Percentiles rank a stretch among this genome's conserved stretches.
Conservation (phyloP, 1,284 basidiomycete genomes). For the Pseudozyma tsukubaensis region DNA sequence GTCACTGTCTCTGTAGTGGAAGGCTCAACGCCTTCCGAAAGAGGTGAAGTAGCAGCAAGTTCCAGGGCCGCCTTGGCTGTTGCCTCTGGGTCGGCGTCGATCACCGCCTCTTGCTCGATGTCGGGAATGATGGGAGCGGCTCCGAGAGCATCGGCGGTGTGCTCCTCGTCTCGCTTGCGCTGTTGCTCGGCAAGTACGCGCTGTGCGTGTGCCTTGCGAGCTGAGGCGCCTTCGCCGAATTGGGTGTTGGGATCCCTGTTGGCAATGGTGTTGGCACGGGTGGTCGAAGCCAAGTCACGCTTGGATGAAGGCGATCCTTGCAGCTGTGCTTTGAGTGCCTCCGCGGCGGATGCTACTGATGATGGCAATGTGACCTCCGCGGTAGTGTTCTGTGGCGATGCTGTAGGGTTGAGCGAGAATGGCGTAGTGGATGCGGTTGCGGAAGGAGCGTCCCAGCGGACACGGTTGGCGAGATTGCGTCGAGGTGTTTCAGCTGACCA, state of each 20-base stretch:
- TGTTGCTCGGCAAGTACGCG: slow-evolving; percentile 52
- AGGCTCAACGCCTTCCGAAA: neutral
- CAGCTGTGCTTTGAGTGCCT: slow-evolving; percentile 21
- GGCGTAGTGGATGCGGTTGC: slow-evolving; percentile 14
- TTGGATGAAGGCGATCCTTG: slow-evolving; percentile 24
- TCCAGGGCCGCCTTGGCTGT: slow-evolving; percentile 23
- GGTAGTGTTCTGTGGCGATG: slow-evolving; percentile 17
- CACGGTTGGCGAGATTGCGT: slow-evolving; percentile 46
- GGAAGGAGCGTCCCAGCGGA: slow-evolving; percentile 52
- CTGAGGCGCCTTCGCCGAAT: slow-evolving; percentile 39
- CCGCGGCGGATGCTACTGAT: slow-evolving; percentile 9
- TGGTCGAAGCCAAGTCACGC: slow-evolving; percentile 24
- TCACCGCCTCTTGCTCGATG: slow-evolving; percentile 9
- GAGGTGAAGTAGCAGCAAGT: slow-evolving; percentile 4
- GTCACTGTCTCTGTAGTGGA: neutral
- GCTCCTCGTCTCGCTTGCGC: slow-evolving; percentile 36
- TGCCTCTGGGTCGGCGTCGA: slow-evolving; percentile 23
- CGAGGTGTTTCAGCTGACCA: slow-evolving; percentile 58
- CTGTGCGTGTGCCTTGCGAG: slow-evolving; percentile 49
- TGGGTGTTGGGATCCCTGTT: slow-evolving; percentile 44
- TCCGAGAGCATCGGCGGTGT: slow-evolving; percentile 37
- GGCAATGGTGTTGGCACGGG: slow-evolving; percentile 42
- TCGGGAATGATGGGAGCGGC: slow-evolving; percentile 23
- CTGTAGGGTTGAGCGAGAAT: slow-evolving; percentile 13
- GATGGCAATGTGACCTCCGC: slow-evolving; percentile 1